Conservation (phyloP, 768 basidiomycete species). For the Lanmaoa rubissima region DNA sequence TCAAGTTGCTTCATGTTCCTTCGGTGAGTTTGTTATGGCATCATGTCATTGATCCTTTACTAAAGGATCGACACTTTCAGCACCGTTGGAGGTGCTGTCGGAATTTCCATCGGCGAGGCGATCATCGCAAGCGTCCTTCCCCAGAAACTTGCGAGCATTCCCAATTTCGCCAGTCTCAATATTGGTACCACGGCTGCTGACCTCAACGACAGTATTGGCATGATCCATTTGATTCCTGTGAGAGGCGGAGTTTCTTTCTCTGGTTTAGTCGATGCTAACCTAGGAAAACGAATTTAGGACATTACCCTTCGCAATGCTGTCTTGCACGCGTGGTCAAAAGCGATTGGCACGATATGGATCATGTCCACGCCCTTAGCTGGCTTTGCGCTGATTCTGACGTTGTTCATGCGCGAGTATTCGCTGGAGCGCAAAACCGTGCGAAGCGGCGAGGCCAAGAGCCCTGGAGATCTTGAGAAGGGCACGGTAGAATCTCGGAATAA, state of each 20-base stretch:
- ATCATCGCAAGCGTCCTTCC: conserved; percentile 58
- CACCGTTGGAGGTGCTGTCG: conserved; percentile 73
- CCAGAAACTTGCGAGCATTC: conserved; percentile 33
- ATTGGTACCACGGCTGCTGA: conserved; percentile 40
- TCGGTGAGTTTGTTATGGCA: conserved; percentile 39
- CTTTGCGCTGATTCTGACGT: conserved; percentile 46
- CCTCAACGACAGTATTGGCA: conserved; percentile 46
- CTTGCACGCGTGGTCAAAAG: conserved; percentile 62
- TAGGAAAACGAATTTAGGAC: conserved; percentile 38
- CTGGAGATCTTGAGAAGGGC: conserved; percentile 34
- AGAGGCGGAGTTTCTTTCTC: background rate
- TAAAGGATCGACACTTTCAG: conserved; percentile 33
- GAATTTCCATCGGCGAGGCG: conserved; percentile 70
- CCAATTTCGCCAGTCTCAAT: conserved; percentile 27
- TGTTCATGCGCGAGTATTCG: conserved; percentile 61
- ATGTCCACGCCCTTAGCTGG: conserved; percentile 59
- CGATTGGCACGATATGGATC: conserved; percentile 65
- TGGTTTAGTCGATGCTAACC: background rate
- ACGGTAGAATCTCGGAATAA: background rate
- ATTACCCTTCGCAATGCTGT: conserved; percentile 45
- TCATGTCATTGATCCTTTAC: background rate
- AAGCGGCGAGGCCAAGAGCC: conserved; percentile 24
- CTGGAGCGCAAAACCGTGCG: conserved; percentile 51
- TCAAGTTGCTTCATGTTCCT: conserved; percentile 71
- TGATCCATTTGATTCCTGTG: conserved; percentile 36